Percentiles rank a stretch among this genome's conserved stretches.
Conservation (phyloP, 2,329 filamentous ascomycete species). For the Fusarium staphyleae region DNA sequence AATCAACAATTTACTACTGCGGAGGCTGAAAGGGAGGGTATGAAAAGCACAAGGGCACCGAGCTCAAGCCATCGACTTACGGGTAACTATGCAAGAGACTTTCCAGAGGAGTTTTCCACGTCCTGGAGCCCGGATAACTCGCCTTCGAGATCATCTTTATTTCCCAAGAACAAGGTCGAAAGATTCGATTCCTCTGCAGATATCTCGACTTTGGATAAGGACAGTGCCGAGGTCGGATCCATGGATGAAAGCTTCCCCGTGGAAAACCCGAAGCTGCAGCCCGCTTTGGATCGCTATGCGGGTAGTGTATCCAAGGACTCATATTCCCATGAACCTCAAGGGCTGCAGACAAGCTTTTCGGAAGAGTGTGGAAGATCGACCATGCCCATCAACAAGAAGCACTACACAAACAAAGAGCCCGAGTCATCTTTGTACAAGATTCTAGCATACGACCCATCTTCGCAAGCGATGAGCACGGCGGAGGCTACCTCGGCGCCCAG, state of each 20-base stretch:
- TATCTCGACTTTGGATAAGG: slow-evolving; percentile 25
- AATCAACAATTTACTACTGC: slow-evolving; percentile 9
- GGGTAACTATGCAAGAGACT: slow-evolving; percentile 59
- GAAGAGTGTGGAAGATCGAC: slow-evolving; percentile 51
- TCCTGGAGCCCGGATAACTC: slow-evolving; percentile 50
- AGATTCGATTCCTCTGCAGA: not conserved
- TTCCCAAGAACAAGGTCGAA: slow-evolving; percentile 29
- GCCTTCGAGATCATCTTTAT: slow-evolving; percentile 36
- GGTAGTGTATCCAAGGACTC: slow-evolving; percentile 41
- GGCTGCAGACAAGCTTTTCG: slow-evolving; percentile 56
- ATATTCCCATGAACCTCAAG: slow-evolving; percentile 56
- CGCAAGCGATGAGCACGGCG: slow-evolving; percentile 63
- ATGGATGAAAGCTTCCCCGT: slow-evolving; percentile 53
- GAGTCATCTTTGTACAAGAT: slow-evolving; percentile 61
- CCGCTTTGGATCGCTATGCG: slow-evolving; percentile 42
- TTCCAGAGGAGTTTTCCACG: slow-evolving; percentile 58
- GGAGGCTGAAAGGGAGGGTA: slow-evolving; percentile 8
- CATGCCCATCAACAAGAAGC: slow-evolving; percentile 48
- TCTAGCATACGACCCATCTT: slow-evolving; percentile 68
- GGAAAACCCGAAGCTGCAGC: slow-evolving; percentile 38
- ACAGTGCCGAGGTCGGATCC: slow-evolving; percentile 46
- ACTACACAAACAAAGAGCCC: slow-evolving; percentile 29
- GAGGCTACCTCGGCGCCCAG: slow-evolving; percentile 65
- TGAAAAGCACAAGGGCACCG: not conserved
- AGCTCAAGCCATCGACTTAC: slow-evolving; percentile 44